phyloP scores from a whole-genome alignment of 2,329 filamentous ascomycete species.

The Colletotrichum sp. region DNA sequence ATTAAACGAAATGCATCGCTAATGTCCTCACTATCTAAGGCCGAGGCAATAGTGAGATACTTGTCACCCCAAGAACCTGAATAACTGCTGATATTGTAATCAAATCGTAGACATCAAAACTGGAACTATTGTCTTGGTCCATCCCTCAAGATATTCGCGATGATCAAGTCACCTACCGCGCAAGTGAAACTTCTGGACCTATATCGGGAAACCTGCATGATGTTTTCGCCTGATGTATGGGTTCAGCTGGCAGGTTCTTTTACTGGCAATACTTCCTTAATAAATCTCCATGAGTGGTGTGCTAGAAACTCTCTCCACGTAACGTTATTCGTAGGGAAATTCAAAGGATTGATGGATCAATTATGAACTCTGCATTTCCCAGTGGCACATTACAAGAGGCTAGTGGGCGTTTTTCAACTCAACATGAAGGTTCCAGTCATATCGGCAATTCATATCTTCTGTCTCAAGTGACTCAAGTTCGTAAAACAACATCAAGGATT shows the following conservation, averaged over 20 bases:
- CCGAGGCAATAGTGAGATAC: too few relatives aligned
- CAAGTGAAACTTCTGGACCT: background rate
- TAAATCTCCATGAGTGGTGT: too few relatives aligned
- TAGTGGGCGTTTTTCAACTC: rapidly evolving
- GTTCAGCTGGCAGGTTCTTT: background rate
- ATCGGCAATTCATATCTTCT: background rate
- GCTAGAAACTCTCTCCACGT: too few relatives aligned
- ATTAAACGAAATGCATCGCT: background rate
- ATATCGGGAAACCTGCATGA: background rate
- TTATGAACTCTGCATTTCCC: background rate
- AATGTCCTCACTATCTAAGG: too few relatives aligned
- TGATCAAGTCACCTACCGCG: background rate
- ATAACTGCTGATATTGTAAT: rapidly evolving
- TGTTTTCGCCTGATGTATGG: rapidly evolving
- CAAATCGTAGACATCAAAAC: rapidly evolving
- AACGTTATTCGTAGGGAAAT: background rate
- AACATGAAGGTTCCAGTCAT: background rate
- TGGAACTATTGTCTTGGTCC: rapidly evolving
- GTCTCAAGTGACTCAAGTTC: rapidly evolving
- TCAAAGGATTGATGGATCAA: rapidly evolving
- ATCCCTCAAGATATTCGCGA: background rate
- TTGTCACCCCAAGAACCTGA: background rate
- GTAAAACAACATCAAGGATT: background rate
- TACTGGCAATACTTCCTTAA: too few relatives aligned
- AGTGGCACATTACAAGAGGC: rapidly evolving